Conservation (phyloP, 805 yeast genomes). For the Cyberlindnera veronae region DNA sequence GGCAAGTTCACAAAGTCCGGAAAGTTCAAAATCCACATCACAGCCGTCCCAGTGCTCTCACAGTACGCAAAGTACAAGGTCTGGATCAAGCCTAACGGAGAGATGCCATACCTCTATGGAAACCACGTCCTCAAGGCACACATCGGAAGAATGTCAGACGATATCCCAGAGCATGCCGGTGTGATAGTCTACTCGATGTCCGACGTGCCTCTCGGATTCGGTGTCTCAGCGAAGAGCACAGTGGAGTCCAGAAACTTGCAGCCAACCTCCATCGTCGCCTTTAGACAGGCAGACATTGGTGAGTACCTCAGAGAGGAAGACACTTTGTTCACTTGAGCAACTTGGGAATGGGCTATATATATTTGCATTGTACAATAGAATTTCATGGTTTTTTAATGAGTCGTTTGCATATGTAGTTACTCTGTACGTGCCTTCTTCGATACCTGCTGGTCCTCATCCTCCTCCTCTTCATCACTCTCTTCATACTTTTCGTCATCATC, state of each 20-base stretch:
- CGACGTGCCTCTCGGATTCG: conserved; percentile 93
- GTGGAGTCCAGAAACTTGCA: conserved; percentile 81
- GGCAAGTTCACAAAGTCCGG: conserved; percentile 98
- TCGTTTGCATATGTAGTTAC: background rate
- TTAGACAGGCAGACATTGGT: conserved; percentile 96
- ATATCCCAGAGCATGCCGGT: conserved; percentile 97
- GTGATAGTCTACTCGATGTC: conserved; percentile 87
- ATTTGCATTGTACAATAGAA: background rate
- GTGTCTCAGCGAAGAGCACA: conserved; percentile 90
- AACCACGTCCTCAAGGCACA: conserved; percentile 96
- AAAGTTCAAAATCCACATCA: conserved; percentile 90
- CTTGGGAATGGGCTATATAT: too few species aligned
- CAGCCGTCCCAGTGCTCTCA: conserved; percentile 80
- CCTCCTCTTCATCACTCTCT: conserved; percentile 1
- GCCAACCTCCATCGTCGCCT: conserved; percentile 93
- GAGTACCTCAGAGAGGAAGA: conserved; percentile 98
- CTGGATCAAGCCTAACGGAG: conserved; percentile 97
- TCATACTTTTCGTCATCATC: background rate
- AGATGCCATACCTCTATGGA: conserved; percentile 97
- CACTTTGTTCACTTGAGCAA: conserved; percentile 81
- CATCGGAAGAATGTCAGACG: conserved; percentile 94
- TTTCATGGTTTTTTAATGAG: background rate
- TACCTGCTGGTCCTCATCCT: conserved; percentile 2
- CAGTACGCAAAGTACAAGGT: conserved; percentile 88
- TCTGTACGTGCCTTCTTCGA: conserved; percentile 10